Evolutionary conservation across 2,329 filamentous ascomycete genomes (phyloP).

Genomic region (Paraphaeosphaeria sporulosa): DNA sequence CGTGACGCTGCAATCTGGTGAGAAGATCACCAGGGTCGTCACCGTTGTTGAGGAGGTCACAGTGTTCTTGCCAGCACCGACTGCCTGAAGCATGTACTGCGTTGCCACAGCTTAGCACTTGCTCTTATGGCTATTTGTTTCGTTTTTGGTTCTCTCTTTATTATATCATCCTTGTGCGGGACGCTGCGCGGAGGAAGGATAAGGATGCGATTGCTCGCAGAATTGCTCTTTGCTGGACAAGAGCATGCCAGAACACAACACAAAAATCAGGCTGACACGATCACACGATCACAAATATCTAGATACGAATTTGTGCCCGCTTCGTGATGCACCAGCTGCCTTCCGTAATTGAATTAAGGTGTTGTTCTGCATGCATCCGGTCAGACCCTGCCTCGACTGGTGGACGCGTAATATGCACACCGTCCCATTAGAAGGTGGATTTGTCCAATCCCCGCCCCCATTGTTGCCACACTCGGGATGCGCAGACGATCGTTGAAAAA

Average conservation of each 20-base stretch:
- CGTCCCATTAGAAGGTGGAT: no score
- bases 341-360: no score
- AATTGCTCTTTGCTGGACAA: background rate
- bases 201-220: background rate
- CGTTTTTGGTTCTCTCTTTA: background rate
- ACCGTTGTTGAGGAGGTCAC: conserved; percentile 12
- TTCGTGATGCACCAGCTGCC: no score
- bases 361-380: no score
- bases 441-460: no score
- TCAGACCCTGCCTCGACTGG: no score
- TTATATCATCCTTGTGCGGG: background rate
- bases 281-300: background rate
- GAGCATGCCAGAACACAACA: background rate
- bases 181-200: background rate
- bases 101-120: background rate
- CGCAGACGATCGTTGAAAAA: no score
- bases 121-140: background rate
- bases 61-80: conserved; percentile 15
- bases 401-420: no score
- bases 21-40: conserved; percentile 13
- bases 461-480: no score
- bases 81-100: background rate
- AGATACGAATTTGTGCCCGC: no score
- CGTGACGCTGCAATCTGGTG: conserved; percentile 7
- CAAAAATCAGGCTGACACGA: background rate